Base-by-base conservation (phyloP, 177 flowering plant genomes). In the Vitis hybrid region DNA sequence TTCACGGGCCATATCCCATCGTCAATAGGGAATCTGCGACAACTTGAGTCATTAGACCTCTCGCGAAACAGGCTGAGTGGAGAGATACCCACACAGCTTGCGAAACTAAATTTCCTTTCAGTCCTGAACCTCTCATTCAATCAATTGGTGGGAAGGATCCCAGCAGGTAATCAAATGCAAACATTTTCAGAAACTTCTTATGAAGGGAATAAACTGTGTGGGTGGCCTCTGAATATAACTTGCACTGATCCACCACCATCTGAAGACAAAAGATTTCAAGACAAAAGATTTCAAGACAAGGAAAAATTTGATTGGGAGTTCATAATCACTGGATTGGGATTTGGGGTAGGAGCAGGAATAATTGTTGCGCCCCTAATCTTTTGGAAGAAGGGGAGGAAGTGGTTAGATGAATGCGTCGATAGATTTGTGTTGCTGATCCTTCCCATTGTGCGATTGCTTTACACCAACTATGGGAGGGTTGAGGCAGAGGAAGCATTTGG, bases 281-380 rank as follows among this genome's bases (percentile, higher is more conserved):
- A 11, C 52, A 40, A 17, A 10, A 12, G 23, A 40, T 4, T n/a
- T 64, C 2, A 19, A n/a, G 7, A 48, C 19, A 50, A 49, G 5
- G 63, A 15, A 14, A 30, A 65, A 32, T 60, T 80, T 62, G 81
- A 82, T 72, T 84, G 85, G 86, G 66, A 77, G 56, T 73, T 72
- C 79, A 70, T 80, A 66, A 6, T 72, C 50, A 70, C 64, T 14
- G 95, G 87, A 45, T 1, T 85, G 49, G 91, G 88, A 8, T 88
- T 83, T 63, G 84, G 83, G 9, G 69, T 60, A 51, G 91, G 91
- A 30, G 60, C 80, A 23, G 91, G 73, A 45, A 52, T 72, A 40
- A 51, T 76, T 17, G 17, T 79, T 32, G 82, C 73, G 3, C 84
- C 86, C 1, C 61, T 87, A 4, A 26, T 74, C 67, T 79, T 88